Base-by-base conservation (phyloP, 345 rosid genomes). In the Garcia nutans region DNA sequence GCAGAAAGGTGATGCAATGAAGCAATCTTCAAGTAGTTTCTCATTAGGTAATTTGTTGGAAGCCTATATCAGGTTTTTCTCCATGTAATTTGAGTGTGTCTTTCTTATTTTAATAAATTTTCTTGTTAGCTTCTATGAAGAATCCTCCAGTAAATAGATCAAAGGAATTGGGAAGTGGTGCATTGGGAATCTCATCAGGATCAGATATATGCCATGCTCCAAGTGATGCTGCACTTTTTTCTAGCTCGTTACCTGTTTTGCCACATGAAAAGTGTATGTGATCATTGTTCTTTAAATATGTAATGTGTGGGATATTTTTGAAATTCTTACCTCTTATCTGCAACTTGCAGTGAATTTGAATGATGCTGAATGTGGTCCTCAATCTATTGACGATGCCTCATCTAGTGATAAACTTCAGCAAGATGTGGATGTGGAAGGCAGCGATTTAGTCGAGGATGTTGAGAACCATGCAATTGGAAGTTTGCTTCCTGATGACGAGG, bases 401-500 rank as follows among this genome's bases (percentile, higher is more conserved):
- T 42, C 89, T 22, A 78, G 76, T 55, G 73, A 55, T 62, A 78
- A 76, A 65, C 79, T 81, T 56, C 65, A 54, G 11, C 85, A 78
- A 71, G 80, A 61, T 64, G 63, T 15, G 64, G 86, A 79, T 64
- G 60, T 24, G 67, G 86, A 79, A 33, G 70, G 74, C 45, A 62
- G 54, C 72, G 84, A 80, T 70, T 31, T 76, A 70, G 75, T 87
- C 12, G 85, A 80, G 42, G 86, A 82, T 65, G 75, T 74, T 56
- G 91, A 80, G 63, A 72, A 81, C 82, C 78, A 78, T 78, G 84
- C 79, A 9, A 28, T 84, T 3, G 89, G 88, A 55, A 74, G 69
- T 77, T 78, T 81, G 74, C 91, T 91, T 83, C 93, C 93, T 33
- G 92, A 81, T 78, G 93, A 91, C 76, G 97, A 89, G 79, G 83